Percentiles rank a stretch among this genome's conserved stretches.
Evolutionary conservation across 805 yeast genomes (phyloP).

Genomic region (Wickerhamiella brachini): DNA sequence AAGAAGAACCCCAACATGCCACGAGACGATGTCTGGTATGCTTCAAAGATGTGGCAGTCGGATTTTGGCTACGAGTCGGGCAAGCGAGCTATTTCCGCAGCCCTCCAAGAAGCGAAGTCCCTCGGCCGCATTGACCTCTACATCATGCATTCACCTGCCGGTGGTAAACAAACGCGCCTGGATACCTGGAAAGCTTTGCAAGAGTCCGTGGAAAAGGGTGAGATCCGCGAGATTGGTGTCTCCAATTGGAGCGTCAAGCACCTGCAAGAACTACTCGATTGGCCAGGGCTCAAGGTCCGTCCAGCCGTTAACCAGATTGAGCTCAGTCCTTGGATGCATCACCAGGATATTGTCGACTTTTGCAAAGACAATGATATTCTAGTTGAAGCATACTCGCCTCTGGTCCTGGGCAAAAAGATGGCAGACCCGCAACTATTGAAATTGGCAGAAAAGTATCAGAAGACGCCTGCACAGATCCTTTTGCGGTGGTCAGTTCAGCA

Average conservation of each 20-base stretch:
- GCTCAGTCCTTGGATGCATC: constrained; percentile 65
- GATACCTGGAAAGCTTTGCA: constrained; percentile 26
- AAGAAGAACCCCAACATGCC: constrained; percentile 27
- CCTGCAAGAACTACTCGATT: constrained; percentile 33
- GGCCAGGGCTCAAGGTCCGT: constrained; percentile 26
- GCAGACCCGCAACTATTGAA: constrained; percentile 22
- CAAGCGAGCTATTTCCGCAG: constrained; percentile 39
- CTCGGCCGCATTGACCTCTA: constrained; percentile 56
- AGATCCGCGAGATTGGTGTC: constrained; percentile 43
- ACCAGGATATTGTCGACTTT: constrained; percentile 41
- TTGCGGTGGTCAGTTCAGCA: constrained; percentile 36
- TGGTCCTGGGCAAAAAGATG: constrained; percentile 49
- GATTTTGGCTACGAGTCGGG: constrained; percentile 45
- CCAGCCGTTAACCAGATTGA: constrained; percentile 76
- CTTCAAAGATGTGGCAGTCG: constrained; percentile 60
- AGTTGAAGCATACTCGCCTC: constrained; percentile 71
- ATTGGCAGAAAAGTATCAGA: constrained; percentile 28
- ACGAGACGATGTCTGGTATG: constrained; percentile 36
- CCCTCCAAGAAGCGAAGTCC: constrained; percentile 36
- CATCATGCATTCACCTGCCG: constrained; percentile 42
- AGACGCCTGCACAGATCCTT: constrained; percentile 33
- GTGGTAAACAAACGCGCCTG: constrained; percentile 23
- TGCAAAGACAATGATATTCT: constrained; percentile 41
- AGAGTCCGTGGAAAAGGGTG: constrained; percentile 38
- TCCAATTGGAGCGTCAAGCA: constrained; percentile 50